Evolutionary conservation across 2,329 filamentous ascomycete species (phyloP).

Genomic region (Clonostachys rosea): DNA sequence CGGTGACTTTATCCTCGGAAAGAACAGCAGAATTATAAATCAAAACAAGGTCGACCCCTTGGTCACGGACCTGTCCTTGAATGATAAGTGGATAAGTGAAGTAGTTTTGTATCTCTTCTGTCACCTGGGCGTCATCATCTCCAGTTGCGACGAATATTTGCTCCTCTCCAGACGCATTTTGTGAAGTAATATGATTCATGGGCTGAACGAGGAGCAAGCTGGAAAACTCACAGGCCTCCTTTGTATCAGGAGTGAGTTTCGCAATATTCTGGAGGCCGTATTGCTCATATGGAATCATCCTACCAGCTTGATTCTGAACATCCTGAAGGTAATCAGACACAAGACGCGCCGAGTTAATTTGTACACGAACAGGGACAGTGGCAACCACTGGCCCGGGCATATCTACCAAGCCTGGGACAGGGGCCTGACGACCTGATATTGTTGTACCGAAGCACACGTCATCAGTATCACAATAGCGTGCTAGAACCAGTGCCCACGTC

Average conservation of each 20-base stretch:
- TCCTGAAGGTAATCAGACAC: constrained; percentile 28
- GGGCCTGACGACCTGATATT: constrained; percentile 11
- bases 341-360: constrained; percentile 15
- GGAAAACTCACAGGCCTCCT: background rate
- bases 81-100: constrained; percentile 5
- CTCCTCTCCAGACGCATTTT: background rate
- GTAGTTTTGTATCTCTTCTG: constrained; percentile 4
- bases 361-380: constrained; percentile 11
- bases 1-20: background rate
- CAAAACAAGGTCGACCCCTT: background rate
- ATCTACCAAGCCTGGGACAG: constrained; percentile 9
- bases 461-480: constrained; percentile 6
- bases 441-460: constrained; percentile 13
- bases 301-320: background rate
- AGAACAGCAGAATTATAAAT: constrained; percentile 1
- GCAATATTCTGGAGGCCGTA: constrained; percentile 7
- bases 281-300: constrained; percentile 7
- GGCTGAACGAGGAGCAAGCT: constrained; percentile 1
- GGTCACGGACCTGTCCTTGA: background rate
- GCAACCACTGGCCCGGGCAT: constrained; percentile 13
- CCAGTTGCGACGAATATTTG: too few species aligned
- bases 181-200: background rate
- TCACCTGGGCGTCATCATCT: background rate
- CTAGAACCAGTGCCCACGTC: constrained; percentile 13
- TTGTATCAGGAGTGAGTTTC: background rate